Evolutionary conservation across 2,329 filamentous ascomycete species (phyloP).

Genomic region (Penicillium capsulatum): DNA sequence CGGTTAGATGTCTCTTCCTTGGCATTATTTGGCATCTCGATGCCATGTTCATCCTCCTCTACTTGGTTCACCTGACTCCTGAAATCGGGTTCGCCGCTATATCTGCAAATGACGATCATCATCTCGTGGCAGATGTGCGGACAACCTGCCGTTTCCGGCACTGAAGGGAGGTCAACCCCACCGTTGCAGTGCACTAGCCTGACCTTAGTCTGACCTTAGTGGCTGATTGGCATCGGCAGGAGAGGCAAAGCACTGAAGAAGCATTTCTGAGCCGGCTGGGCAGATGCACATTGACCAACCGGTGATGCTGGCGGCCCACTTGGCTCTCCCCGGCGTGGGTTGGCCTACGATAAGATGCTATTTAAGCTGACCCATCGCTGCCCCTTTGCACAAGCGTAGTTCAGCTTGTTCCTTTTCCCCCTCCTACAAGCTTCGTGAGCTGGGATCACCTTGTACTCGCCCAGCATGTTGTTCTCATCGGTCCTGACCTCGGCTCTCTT

Average conservation of each 20-base stretch:
- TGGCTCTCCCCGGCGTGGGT: too few species aligned
- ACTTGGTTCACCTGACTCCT: too few species aligned
- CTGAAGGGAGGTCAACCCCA: conserved; percentile 2
- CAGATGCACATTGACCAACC: not conserved
- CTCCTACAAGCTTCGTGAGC: not conserved
- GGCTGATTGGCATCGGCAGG: conserved; percentile 6
- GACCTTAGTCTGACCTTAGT: conserved; percentile 16
- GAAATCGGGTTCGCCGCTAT: too few species aligned
- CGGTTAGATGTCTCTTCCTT: too few species aligned
- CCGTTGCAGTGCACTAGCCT: conserved; percentile 5
- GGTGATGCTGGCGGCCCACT: too few species aligned
- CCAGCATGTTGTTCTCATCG: conserved; percentile 26
- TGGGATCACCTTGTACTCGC: not conserved
- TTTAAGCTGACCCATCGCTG: too few species aligned
- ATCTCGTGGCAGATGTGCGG: conserved; percentile 1
- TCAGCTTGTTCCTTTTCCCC: not conserved
- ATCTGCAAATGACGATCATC: not conserved
- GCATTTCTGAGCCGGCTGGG: conserved; percentile 4
- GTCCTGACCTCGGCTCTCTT: conserved; percentile 24
- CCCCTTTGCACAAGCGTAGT: not conserved
- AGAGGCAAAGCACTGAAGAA: conserved; percentile 11
- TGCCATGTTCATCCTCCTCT: too few species aligned
- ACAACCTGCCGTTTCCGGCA: conserved; percentile 7
- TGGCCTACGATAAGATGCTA: too few species aligned
- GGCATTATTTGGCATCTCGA: too few species aligned